phyloP scores from a whole-genome alignment of 257 asterid genomes.

The Datura wrightii region DNA sequence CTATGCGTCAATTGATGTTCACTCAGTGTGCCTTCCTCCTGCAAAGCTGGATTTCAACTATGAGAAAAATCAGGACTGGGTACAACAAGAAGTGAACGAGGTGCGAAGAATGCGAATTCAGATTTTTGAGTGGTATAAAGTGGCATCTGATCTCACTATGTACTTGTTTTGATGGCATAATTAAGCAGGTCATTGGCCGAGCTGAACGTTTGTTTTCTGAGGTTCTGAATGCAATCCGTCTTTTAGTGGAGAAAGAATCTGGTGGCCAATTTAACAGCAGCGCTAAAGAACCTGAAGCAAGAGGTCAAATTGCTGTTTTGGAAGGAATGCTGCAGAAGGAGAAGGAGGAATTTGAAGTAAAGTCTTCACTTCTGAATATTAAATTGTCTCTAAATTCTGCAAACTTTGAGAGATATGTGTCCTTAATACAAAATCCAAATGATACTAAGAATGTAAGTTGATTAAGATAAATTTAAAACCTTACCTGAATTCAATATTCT shows the following conservation, averaged over 20 bases:
- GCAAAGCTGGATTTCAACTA: slow-evolving; percentile 78
- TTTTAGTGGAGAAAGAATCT: slow-evolving; percentile 53
- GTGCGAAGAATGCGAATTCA: slow-evolving; percentile 43
- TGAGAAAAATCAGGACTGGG: slow-evolving; percentile 81
- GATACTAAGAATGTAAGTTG: not conserved
- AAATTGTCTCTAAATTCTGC: slow-evolving; percentile 22
- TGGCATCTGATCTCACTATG: slow-evolving; percentile 28
- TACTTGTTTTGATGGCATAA: slow-evolving; percentile 33
- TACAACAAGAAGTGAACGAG: slow-evolving; percentile 74
- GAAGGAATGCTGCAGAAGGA: slow-evolving; percentile 80
- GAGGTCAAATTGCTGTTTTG: slow-evolving; percentile 61
- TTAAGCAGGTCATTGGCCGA: slow-evolving; percentile 66
- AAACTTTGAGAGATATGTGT: not conserved
- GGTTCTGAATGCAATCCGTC: slow-evolving; percentile 67
- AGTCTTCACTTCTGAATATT: slow-evolving; percentile 15
- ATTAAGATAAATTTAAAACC: not conserved
- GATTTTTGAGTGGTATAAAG: slow-evolving; percentile 25
- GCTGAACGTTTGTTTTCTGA: slow-evolving; percentile 92
- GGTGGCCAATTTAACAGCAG: slow-evolving; percentile 43
- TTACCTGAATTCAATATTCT: not conserved
- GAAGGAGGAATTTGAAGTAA: slow-evolving; percentile 85
- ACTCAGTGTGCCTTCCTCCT: slow-evolving; percentile 92
- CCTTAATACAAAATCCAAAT: not conserved
- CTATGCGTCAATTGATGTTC: slow-evolving; percentile 97
- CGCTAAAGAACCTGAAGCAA: slow-evolving; percentile 51